A percentile compares a stretch with the other conserved stretches of the same genome.
phyloP scores from a whole-genome alignment of 1,284 basidiomycete species.

The Phellopilus nigrolimitatus region DNA sequence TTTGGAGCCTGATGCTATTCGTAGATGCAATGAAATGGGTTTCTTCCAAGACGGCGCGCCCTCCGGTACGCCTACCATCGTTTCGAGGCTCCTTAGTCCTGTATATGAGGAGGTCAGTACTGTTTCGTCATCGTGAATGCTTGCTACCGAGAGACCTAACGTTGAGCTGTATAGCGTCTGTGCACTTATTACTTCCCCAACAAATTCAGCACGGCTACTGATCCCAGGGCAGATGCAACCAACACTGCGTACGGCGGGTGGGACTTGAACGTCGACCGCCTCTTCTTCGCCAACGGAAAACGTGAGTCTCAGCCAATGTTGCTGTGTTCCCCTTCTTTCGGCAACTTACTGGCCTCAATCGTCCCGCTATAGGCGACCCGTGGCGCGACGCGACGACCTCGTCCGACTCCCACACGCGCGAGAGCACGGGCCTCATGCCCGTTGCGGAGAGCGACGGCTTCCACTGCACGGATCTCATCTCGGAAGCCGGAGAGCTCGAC shows the following conservation, averaged over 20 bases:
- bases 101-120: conserved; percentile 49
- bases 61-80: conserved; percentile 43
- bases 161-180: conserved; percentile 42
- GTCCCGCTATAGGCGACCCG: conserved; percentile 48
- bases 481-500: conserved; percentile 40
- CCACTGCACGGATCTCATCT: conserved; percentile 59
- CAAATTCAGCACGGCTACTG: conserved; percentile 41
- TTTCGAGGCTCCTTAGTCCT: conserved; percentile 57
- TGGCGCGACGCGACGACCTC: conserved; percentile 69
- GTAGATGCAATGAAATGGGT: conserved; percentile 66
- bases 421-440: conserved; percentile 48
- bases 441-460: conserved; percentile 57
- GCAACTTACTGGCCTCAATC: conserved; percentile 14
- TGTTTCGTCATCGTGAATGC: no score
- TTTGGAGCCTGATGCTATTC: background rate
- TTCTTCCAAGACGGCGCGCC: conserved; percentile 61
- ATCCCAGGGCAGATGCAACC: conserved; percentile 37
- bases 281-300: conserved; percentile 67
- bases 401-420: conserved; percentile 42
- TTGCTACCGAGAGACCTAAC: background rate
- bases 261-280: conserved; percentile 48
- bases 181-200: conserved; percentile 57
- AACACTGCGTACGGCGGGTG: conserved; percentile 57
- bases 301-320: conserved; percentile 40
- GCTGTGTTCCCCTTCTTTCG: conserved; percentile 12